A percentile compares a stretch with the other conserved stretches of the same genome.
Conservation (phyloP, 495 filamentous ascomycete species). For the Evernia prunastri region DNA sequence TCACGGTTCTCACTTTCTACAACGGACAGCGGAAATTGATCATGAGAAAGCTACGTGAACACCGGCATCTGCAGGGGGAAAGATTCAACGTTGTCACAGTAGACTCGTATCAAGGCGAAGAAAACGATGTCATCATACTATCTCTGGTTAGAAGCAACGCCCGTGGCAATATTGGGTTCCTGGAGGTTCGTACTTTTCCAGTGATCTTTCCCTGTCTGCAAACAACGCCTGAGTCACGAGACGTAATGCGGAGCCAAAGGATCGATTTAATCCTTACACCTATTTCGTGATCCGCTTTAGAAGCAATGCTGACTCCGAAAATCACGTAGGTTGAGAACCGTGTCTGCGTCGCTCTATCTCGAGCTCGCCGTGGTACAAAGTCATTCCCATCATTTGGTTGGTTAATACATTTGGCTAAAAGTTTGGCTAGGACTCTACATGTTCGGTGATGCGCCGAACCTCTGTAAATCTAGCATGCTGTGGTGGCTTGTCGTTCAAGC, state of each 20-base stretch:
- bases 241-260: too few species aligned
- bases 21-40: constrained; percentile 73
- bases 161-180: constrained; percentile 56
- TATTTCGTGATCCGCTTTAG: too few species aligned
- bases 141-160: constrained; percentile 74
- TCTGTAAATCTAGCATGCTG: constrained; percentile 34
- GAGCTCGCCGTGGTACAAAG: constrained; percentile 74
- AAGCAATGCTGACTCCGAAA: too few species aligned
- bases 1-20: constrained; percentile 89
- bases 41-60: constrained; percentile 43
- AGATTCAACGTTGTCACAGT: constrained; percentile 72
- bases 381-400: too few species aligned
- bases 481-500: constrained; percentile 37
- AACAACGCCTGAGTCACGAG: too few species aligned
- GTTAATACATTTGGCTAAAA: too few species aligned
- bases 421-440: constrained; percentile 88
- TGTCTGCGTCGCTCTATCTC: constrained; percentile 81
- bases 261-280: too few species aligned
- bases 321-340: constrained; percentile 76
- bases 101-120: constrained; percentile 91
- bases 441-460: constrained; percentile 66
- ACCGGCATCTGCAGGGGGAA: constrained; percentile 42
- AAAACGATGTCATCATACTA: constrained; percentile 79
- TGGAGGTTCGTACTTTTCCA: too few species aligned
- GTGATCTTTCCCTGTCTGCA: too few species aligned